Percentiles rank a stretch among this genome's conserved stretches.
Evolutionary conservation across 1,284 basidiomycete genomes (phyloP).

Genomic region (Ceratobasidium sp.): DNA sequence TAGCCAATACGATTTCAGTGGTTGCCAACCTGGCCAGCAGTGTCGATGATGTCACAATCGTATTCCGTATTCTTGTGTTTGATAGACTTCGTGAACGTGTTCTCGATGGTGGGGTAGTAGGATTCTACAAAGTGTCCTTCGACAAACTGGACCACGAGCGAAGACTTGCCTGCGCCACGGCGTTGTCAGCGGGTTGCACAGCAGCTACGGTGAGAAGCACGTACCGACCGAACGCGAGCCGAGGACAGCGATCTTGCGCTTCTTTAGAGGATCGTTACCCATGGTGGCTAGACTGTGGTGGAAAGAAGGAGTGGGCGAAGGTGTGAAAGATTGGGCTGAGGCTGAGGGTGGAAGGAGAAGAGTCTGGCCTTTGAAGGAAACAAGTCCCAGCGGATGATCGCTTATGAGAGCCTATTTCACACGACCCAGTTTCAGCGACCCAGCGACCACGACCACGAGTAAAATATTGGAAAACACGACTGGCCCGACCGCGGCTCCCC

Average conservation of each 20-base stretch:
- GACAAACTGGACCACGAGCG: constrained; percentile 78
- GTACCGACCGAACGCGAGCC: constrained; percentile 83
- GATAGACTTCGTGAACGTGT: constrained; percentile 86
- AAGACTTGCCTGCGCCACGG: constrained; percentile 73
- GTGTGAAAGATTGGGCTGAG: constrained; percentile 11
- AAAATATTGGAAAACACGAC: not conserved
- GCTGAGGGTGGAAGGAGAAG: constrained; percentile 21
- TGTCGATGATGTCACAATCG: constrained; percentile 98
- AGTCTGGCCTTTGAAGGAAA: constrained; percentile 39
- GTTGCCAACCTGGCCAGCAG: constrained; percentile 71
- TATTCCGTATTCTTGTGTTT: constrained; percentile 87
- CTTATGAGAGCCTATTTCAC: constrained; percentile 37
- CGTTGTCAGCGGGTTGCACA: constrained; percentile 8
- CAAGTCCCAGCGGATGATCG: constrained; percentile 38
- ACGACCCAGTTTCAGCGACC: constrained; percentile 33
- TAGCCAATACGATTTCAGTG: constrained; percentile 10
- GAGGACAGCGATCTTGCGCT: constrained; percentile 85
- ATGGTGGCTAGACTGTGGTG: constrained; percentile 2
- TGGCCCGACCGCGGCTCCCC: not conserved
- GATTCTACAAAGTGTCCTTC: constrained; percentile 77
- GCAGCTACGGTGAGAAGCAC: constrained; percentile 51
- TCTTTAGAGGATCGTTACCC: constrained; percentile 61
- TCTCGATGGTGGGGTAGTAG: constrained; percentile 97
- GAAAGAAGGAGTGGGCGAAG: not conserved
- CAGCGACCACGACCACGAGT: constrained; percentile 16